Percentiles rank a stretch among this genome's conserved stretches.
phyloP scores from a whole-genome alignment of 1,284 basidiomycete species.

The Spongispora temasekensis region DNA sequence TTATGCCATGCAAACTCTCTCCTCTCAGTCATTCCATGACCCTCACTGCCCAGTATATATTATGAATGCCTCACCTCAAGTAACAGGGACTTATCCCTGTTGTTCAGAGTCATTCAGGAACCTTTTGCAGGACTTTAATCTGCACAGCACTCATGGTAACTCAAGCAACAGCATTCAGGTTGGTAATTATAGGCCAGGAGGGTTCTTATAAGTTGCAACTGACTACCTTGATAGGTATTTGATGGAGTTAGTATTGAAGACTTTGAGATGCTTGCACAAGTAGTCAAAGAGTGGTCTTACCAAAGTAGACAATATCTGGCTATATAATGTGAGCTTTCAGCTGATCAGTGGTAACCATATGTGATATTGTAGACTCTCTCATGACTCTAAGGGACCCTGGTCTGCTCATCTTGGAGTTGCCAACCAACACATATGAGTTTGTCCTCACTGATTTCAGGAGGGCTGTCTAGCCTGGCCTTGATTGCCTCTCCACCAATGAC shows the following conservation, averaged over 20 bases:
- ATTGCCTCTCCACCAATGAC: not conserved
- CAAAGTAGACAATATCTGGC: not conserved
- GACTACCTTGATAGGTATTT: too few species aligned
- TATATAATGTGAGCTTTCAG: not conserved
- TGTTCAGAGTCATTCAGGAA: not conserved
- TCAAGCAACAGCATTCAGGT: too few species aligned
- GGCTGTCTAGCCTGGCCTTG: too few species aligned
- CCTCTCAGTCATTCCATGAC: not conserved
- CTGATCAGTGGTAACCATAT: not conserved
- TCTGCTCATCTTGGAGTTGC: too few species aligned
- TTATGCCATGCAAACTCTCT: not conserved
- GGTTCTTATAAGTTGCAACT: not conserved
- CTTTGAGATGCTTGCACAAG: not conserved
- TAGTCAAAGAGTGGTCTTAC: too few species aligned
- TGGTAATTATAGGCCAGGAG: not conserved
- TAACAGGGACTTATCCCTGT: too few species aligned
- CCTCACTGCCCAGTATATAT: not conserved
- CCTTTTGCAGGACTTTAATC: not conserved
- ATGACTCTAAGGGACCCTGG: too few species aligned
- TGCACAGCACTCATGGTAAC: not conserved
- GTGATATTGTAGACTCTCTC: not conserved
- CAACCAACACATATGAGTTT: too few species aligned
- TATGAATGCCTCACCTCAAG: not conserved
- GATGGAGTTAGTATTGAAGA: not conserved
- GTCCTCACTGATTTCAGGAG: too few species aligned